Evolutionary conservation across 352 stramenopile genomes (phyloP).

Genomic region (Globisporangium nagaii): DNA sequence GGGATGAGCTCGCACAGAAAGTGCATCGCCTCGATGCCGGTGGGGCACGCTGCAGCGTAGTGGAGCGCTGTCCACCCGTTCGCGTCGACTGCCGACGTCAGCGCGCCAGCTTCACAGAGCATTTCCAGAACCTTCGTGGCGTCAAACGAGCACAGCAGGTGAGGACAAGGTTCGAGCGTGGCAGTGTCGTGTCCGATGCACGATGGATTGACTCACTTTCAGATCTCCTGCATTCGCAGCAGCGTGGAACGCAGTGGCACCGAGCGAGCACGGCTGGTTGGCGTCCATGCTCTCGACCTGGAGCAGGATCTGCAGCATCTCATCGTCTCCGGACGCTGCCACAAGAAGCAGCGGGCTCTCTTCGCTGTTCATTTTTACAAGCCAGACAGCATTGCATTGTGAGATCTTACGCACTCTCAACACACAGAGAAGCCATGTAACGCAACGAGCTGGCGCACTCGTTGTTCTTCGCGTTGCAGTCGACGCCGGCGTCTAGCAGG

Average conservation of each 20-base stretch:
- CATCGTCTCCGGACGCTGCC: conserved; percentile 40
- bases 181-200: too few species aligned
- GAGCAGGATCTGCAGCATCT: conserved; percentile 23
- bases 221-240: conserved; percentile 56
- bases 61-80: conserved; percentile 65
- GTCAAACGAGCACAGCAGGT: background rate
- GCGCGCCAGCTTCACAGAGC: conserved; percentile 33
- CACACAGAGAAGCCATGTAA: background rate
- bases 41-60: conserved; percentile 43
- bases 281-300: conserved; percentile 21
- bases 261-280: conserved; percentile 37
- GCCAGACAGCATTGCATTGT: too few species aligned
- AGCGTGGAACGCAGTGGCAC: conserved; percentile 49
- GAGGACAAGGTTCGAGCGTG: too few species aligned
- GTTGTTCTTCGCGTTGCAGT: conserved; percentile 44
- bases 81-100: conserved; percentile 27
- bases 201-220: conserved; percentile 17
- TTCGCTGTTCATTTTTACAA: too few species aligned
- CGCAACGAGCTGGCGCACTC: conserved; percentile 29
- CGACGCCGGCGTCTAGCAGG: conserved; percentile 29
- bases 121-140: conserved; percentile 36
- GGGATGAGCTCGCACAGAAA: conserved; percentile 50
- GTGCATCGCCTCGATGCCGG: conserved; percentile 31
- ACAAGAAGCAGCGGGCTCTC: conserved; percentile 52
- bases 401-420: background rate